Evolutionary conservation across 2,329 filamentous ascomycete species (phyloP).

Genomic region (Esteya vermicola): DNA sequence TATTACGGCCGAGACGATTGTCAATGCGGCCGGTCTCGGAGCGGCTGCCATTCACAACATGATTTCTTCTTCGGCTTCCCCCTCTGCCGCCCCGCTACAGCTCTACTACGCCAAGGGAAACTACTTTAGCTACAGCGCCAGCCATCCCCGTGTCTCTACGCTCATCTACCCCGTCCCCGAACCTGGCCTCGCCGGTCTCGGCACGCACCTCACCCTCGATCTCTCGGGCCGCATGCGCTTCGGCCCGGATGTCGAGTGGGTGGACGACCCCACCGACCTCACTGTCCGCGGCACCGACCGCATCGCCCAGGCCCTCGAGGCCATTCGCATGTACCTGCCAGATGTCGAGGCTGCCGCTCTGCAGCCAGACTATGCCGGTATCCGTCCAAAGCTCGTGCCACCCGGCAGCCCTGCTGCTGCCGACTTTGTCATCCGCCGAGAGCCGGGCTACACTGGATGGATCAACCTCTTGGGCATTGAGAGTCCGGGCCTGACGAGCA

Average conservation of each 20-base stretch:
- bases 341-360: conserved; percentile 52
- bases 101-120: conserved; percentile 86
- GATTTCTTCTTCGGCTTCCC: conserved; percentile 30
- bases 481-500: conserved; percentile 80
- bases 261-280: conserved; percentile 56
- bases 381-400: conserved; percentile 62
- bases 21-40: conserved; percentile 77
- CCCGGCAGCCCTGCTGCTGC: conserved; percentile 52
- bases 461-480: conserved; percentile 88
- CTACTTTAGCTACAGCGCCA: conserved; percentile 73
- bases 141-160: conserved; percentile 48
- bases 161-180: conserved; percentile 81
- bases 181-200: conserved; percentile 69
- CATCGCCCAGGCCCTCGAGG: conserved; percentile 51
- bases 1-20: conserved; percentile 55
- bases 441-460: conserved; percentile 69
- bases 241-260: conserved; percentile 92
- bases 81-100: conserved; percentile 28
- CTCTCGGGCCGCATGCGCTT: conserved; percentile 72
- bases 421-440: conserved; percentile 70
- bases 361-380: conserved; percentile 75
- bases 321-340: conserved; percentile 71
- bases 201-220: conserved; percentile 88
- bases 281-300: conserved; percentile 43
- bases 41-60: conserved; percentile 70